phyloP scores from a whole-genome alignment of 2,329 filamentous ascomycete genomes.

The Colletotrichum theobromicola region DNA sequence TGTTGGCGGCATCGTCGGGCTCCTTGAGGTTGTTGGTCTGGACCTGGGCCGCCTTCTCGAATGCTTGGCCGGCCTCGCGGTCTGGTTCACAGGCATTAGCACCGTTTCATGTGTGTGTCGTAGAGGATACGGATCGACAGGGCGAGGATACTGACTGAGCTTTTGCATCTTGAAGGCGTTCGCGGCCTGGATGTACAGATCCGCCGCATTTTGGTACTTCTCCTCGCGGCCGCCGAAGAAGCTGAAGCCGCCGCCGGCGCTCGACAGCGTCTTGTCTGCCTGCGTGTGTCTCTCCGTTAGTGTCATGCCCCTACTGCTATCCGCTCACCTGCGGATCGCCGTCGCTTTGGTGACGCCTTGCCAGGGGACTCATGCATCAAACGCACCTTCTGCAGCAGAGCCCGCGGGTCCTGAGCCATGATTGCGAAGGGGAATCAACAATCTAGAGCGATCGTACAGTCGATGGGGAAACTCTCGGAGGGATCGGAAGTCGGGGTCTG shows the following conservation, averaged over 20 bases:
- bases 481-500: neutral
- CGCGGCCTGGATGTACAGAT: constrained; percentile 85
- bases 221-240: constrained; percentile 88
- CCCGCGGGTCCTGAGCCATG: constrained; percentile 81
- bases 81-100: constrained; percentile 49
- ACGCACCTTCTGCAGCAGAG: constrained; percentile 77
- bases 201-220: constrained; percentile 88
- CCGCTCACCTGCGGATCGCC: neutral
- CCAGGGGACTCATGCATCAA: neutral
- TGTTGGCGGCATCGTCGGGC: constrained; percentile 90
- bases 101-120: neutral
- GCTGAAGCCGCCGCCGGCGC: constrained; percentile 82
- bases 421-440: constrained; percentile 23
- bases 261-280: constrained; percentile 84
- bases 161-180: constrained; percentile 92
- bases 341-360: neutral
- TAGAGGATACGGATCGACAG: too few relatives aligned
- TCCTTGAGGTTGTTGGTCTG: constrained; percentile 85
- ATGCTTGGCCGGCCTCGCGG: constrained; percentile 84
- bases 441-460: neutral
- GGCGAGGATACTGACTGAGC: constrained; percentile 62
- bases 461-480: neutral
- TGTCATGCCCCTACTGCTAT: neutral
- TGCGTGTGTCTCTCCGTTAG: constrained; percentile 42
- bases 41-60: constrained; percentile 84